Percentiles rank a stretch among this genome's conserved stretches.
Conservation (phyloP, 306 rosid genomes). For the Rosa chinensis region DNA sequence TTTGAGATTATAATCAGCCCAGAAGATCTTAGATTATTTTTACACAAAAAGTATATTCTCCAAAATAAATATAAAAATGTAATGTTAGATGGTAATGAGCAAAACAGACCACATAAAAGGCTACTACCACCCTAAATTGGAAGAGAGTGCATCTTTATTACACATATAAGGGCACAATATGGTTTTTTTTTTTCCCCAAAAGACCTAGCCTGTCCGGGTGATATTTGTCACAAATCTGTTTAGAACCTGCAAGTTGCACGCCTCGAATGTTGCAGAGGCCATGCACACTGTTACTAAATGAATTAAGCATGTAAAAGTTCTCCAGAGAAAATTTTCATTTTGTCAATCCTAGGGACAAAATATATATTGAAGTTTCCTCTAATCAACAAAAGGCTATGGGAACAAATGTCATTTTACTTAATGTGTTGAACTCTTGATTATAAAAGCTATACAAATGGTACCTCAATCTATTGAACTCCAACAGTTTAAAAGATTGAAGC, state of each 20-base stretch:
- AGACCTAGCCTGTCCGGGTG: neutral
- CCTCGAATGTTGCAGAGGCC: neutral
- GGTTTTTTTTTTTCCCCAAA: neutral
- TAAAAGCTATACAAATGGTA: neutral
- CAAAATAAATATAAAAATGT: neutral
- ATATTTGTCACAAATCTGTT: neutral
- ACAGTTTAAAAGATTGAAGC: neutral
- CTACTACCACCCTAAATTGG: neutral
- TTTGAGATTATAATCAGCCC: conserved; percentile 29
- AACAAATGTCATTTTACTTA: neutral
- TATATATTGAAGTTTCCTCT: neutral
- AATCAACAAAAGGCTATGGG: neutral
- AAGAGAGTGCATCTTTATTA: neutral
- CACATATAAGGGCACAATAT: neutral
- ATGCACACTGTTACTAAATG: neutral
- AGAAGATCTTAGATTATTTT: neutral
- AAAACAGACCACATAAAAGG: neutral
- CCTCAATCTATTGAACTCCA: neutral
- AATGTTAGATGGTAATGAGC: neutral
- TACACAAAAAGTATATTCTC: neutral
- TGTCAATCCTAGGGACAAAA: neutral
- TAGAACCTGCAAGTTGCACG: neutral
- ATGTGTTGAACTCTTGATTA: neutral
- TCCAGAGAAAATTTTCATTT: neutral
- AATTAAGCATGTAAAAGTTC: too few species aligned